Evolutionary conservation across 768 basidiomycete species (phyloP).

Genomic region (Butyriboletus loyo): DNA sequence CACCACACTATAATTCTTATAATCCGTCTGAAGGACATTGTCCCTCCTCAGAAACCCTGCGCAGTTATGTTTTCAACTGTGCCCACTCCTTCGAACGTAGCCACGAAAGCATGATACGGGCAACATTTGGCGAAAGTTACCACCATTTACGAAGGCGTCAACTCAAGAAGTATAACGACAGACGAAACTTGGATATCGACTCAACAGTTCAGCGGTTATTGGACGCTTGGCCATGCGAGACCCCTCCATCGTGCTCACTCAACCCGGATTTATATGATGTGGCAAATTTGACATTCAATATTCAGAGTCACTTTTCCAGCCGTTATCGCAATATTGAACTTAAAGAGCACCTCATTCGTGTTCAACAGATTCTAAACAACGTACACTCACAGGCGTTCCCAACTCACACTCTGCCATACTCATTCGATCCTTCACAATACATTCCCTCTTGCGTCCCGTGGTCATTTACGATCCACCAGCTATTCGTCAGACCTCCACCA

Average conservation of each 20-base stretch:
- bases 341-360: not conserved
- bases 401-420: not conserved
- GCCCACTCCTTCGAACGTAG: conserved; percentile 2
- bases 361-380: conserved; percentile 6
- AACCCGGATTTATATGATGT: conserved; percentile 11
- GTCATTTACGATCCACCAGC: too few species aligned
- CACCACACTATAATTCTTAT: too few species aligned
- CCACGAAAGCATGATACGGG: too few species aligned
- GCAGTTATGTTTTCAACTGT: not conserved
- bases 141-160: conserved; percentile 1
- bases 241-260: too few species aligned
- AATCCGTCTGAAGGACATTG: conserved; percentile 9
- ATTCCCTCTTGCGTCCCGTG: not conserved
- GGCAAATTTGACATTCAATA: not conserved
- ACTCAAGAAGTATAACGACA: too few species aligned
- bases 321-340: conserved; percentile 22
- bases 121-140: not conserved
- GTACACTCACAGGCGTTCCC: too few species aligned
- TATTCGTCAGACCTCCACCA: too few species aligned
- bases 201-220: too few species aligned
- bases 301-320: conserved; percentile 6
- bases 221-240: too few species aligned
- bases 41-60: conserved; percentile 4
- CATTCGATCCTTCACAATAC: not conserved
- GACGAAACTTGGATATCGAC: too few species aligned